Evolutionary conservation across 441 rosid genomes (phyloP).

Genomic region (Gossypium gossypioides): DNA sequence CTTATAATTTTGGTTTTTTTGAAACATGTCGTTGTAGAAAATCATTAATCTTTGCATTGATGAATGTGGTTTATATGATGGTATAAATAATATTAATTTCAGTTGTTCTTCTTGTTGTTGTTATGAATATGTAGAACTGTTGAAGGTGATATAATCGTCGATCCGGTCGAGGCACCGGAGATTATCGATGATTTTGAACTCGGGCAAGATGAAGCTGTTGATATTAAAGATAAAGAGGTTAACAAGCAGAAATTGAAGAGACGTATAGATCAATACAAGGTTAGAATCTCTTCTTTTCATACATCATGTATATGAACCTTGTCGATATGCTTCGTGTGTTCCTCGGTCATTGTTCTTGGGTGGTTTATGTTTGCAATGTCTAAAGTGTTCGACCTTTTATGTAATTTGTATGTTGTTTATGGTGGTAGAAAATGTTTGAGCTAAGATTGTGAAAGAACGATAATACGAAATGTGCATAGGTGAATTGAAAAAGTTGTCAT

Average conservation of each 20-base stretch:
- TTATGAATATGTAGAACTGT: slow-evolving; percentile 40
- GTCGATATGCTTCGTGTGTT: background rate
- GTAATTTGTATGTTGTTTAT: background rate
- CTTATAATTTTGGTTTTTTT: background rate
- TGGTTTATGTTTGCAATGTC: background rate
- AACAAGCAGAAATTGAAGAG: slow-evolving; percentile 74
- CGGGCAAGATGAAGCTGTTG: slow-evolving; percentile 80
- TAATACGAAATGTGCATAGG: background rate
- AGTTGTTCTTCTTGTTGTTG: background rate
- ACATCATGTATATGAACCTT: background rate
- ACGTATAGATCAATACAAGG: slow-evolving; percentile 71
- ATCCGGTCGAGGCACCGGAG: slow-evolving; percentile 64
- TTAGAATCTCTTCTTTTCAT: slow-evolving; percentile 13
- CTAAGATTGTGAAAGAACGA: background rate
- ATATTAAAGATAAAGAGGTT: slow-evolving; percentile 71
- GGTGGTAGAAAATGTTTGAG: background rate
- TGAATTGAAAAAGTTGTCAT: background rate
- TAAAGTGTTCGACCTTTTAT: background rate
- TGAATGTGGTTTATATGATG: background rate
- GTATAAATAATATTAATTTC: background rate
- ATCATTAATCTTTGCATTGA: background rate
- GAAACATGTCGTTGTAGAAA: background rate
- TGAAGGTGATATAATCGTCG: slow-evolving; percentile 79
- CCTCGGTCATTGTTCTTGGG: background rate
- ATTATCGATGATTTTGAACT: slow-evolving; percentile 76